Percentiles rank a stretch among this genome's conserved stretches.
Evolutionary conservation across 1,284 basidiomycete genomes (phyloP).

Genomic region (Austroboletus niveus): DNA sequence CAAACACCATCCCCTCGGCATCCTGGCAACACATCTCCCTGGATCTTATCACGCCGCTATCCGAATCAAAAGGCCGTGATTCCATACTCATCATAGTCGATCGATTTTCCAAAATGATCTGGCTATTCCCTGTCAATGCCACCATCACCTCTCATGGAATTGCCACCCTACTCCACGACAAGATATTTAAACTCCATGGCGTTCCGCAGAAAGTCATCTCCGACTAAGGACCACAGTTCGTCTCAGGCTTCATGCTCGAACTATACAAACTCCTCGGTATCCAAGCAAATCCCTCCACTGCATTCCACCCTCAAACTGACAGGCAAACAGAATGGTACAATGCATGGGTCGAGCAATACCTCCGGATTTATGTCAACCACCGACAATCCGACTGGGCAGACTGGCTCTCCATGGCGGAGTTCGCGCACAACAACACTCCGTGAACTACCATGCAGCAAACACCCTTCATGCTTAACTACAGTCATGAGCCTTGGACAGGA

Average conservation of each 20-base stretch:
- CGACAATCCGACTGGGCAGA: slow-evolving; percentile 39
- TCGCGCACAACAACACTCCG: slow-evolving; percentile 15
- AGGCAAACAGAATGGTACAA: slow-evolving; percentile 36
- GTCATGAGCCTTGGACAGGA: not conserved
- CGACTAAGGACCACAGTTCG: slow-evolving; percentile 35
- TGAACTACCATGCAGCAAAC: not conserved
- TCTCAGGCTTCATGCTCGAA: slow-evolving; percentile 30
- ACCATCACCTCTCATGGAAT: not conserved
- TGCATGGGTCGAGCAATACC: slow-evolving; percentile 36
- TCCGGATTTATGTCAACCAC: slow-evolving; percentile 27
- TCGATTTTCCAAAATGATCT: slow-evolving; percentile 28
- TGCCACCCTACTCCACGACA: not conserved
- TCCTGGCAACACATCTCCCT: not conserved
- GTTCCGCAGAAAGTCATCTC: not conserved
- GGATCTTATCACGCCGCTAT: slow-evolving; percentile 21
- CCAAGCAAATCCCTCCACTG: slow-evolving; percentile 28
- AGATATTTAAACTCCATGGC: slow-evolving; percentile 31
- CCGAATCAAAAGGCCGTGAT: slow-evolving; percentile 32
- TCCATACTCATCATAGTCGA: slow-evolving; percentile 40
- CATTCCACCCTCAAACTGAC: slow-evolving; percentile 38
- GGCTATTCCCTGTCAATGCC: not conserved
- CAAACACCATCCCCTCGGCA: not conserved
- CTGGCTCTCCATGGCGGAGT: slow-evolving; percentile 32
- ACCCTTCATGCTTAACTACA: not conserved
- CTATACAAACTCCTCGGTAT: slow-evolving; percentile 27